Evolutionary conservation across 176 grass and related monocot species (phyloP).

Genomic region (Carex littledalei): DNA sequence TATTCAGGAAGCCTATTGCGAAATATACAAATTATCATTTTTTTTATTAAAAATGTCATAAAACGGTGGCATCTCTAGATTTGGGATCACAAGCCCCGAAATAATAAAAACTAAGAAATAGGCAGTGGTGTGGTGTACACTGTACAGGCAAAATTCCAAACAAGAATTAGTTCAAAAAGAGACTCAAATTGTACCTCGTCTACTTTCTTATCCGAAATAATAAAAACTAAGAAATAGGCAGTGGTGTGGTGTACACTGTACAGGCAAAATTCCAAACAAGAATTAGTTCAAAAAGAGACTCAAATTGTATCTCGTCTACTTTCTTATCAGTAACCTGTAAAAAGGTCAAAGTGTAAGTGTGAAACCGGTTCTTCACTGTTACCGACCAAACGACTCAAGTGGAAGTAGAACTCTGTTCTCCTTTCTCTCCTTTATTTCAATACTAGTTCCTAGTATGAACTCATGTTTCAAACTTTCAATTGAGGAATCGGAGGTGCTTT

Average conservation of each 20-base stretch:
- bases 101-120: constrained; percentile 7
- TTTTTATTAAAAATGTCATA: neutral
- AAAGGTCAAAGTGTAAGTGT: neutral
- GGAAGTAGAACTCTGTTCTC: too few relatives aligned
- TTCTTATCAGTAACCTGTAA: neutral
- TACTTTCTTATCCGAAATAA: neutral
- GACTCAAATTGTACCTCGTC: neutral
- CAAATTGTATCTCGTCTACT: neutral
- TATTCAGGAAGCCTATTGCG: neutral
- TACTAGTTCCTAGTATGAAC: too few relatives aligned
- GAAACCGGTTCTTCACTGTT: neutral
- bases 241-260: neutral
- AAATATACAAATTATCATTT: neutral
- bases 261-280: constrained; percentile 27
- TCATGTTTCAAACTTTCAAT: too few relatives aligned
- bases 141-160: constrained; percentile 25
- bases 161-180: constrained; percentile 19
- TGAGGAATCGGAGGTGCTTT: too few relatives aligned
- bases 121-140: neutral
- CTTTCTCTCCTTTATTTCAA: too few relatives aligned
- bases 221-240: constrained; percentile 9
- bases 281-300: constrained; percentile 12
- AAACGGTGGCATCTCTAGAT: constrained; percentile 11
- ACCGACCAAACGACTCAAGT: neutral
- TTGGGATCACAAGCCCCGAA: constrained; percentile 16